These are phyloP conservation scores for Metroxylon sagu DNA, from an alignment of 176 grass and related monocot species.

Conservation along the genomic window DNA sequence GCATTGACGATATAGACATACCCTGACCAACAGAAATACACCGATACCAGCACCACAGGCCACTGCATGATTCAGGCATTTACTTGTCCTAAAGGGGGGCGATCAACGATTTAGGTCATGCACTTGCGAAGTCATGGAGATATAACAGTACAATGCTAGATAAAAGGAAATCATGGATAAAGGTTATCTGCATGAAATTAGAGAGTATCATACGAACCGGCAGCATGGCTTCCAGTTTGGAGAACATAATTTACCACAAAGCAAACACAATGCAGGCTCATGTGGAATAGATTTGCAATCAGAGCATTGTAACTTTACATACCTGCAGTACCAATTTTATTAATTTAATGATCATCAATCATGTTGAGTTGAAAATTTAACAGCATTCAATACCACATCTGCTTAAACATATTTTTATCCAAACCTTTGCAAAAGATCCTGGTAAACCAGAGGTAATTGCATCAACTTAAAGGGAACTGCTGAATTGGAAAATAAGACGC, in stretches of 20 bases:
- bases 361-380: slow-evolving; percentile 1
- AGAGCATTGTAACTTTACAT: slow-evolving; percentile 73
- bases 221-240: slow-evolving; percentile 87
- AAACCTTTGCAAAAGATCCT: slow-evolving; percentile 70
- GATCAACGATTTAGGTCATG: slow-evolving; percentile 10
- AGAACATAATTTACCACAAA: slow-evolving; percentile 87
- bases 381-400: slow-evolving; percentile 17
- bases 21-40: slow-evolving; percentile 96
- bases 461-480: slow-evolving; percentile 87
- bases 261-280: slow-evolving; percentile 83
- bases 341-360: neutral
- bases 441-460: slow-evolving; percentile 77
- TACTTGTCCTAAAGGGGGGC: slow-evolving; percentile 47
- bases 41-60: slow-evolving; percentile 86
- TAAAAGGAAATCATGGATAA: too few species aligned
- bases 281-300: slow-evolving; percentile 74
- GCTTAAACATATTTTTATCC: neutral
- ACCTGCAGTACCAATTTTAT: slow-evolving; percentile 30
- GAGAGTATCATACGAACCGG: slow-evolving; percentile 36
- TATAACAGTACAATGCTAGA: too few species aligned
- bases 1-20: slow-evolving; percentile 21
- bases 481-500: slow-evolving; percentile 46
- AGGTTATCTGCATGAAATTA: neutral
- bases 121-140: neutral
- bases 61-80: slow-evolving; percentile 71